Percentiles rank a stretch among this genome's conserved stretches.
phyloP scores from a whole-genome alignment of 148 eudicot genomes.

The Vaccinium corymbosum region DNA sequence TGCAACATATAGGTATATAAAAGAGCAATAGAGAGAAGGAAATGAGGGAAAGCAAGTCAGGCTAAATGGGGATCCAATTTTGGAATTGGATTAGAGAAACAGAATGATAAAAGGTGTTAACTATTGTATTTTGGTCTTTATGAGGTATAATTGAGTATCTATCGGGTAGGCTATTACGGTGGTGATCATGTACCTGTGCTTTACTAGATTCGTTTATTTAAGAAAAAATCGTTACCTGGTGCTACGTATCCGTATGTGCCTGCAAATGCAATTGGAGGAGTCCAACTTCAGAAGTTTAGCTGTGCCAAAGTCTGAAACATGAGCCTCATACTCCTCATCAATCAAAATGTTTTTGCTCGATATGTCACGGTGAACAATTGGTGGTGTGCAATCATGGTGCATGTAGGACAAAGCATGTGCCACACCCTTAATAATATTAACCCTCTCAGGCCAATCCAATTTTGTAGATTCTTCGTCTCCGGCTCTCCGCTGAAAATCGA shows the following conservation, averaged over 20 bases:
- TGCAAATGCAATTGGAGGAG: conserved; percentile 2
- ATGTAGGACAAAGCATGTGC: conserved; percentile 15
- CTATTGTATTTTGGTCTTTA: neutral
- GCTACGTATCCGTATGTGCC: neutral
- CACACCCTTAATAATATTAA: conserved; percentile 10
- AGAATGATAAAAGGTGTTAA: too few relatives aligned
- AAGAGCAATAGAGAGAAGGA: neutral
- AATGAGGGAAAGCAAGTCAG: neutral
- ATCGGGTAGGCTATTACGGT: neutral
- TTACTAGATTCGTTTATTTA: neutral
- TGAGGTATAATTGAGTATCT: neutral
- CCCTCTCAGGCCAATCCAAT: conserved; percentile 10
- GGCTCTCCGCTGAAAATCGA: neutral
- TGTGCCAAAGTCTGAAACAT: conserved; percentile 1
- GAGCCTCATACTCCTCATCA: neutral
- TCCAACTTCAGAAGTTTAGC: conserved; percentile 7
- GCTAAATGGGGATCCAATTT: neutral
- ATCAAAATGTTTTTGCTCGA: neutral
- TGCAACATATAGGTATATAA: neutral
- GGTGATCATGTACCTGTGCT: neutral
- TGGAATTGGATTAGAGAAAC: too few relatives aligned
- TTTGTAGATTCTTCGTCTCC: neutral
- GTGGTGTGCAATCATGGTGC: conserved; percentile 20
- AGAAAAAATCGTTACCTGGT: neutral
- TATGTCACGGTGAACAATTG: conserved; percentile 12